A percentile compares a stretch with the other conserved stretches of the same genome.
phyloP scores from a whole-genome alignment of 495 filamentous ascomycete genomes.

The Podospora appendiculata region DNA sequence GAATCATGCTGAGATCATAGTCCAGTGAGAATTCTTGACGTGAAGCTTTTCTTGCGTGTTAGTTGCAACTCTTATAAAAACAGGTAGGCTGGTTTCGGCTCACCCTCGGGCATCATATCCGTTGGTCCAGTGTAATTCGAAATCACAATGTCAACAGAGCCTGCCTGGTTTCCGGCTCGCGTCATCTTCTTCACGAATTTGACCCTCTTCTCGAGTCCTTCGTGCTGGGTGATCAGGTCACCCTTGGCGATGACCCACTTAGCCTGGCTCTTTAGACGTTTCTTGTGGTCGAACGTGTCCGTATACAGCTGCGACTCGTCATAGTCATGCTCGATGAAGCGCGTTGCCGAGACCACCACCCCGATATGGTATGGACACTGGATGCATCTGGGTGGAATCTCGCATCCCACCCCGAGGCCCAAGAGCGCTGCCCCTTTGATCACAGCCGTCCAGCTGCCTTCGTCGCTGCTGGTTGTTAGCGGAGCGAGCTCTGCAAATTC shows the following conservation, averaged over 20 bases:
- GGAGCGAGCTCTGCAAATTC: neutral
- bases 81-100: neutral
- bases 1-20: constrained; percentile 3
- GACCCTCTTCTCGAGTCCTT: neutral
- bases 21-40: constrained; percentile 1
- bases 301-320: neutral
- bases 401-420: constrained; percentile 6
- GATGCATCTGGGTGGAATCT: neutral
- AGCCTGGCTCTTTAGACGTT: neutral
- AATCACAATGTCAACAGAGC: neutral
- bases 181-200: constrained; percentile 4
- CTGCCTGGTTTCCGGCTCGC: neutral
- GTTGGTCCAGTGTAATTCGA: neutral
- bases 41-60: neutral
- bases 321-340: constrained; percentile 1
- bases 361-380: constrained; percentile 6
- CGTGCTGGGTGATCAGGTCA: constrained; percentile 2
- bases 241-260: constrained; percentile 7
- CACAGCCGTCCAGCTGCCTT: constrained; percentile 8
- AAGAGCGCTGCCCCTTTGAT: constrained; percentile 3
- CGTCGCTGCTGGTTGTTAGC: neutral
- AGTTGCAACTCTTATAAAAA: neutral
- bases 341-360: neutral
- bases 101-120: neutral
- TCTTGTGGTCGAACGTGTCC: constrained; percentile 1